These are phyloP conservation scores for Saccharomycopsis sp. DNA, from an alignment of 805 yeast species.

Conservation along the genomic window DNA sequence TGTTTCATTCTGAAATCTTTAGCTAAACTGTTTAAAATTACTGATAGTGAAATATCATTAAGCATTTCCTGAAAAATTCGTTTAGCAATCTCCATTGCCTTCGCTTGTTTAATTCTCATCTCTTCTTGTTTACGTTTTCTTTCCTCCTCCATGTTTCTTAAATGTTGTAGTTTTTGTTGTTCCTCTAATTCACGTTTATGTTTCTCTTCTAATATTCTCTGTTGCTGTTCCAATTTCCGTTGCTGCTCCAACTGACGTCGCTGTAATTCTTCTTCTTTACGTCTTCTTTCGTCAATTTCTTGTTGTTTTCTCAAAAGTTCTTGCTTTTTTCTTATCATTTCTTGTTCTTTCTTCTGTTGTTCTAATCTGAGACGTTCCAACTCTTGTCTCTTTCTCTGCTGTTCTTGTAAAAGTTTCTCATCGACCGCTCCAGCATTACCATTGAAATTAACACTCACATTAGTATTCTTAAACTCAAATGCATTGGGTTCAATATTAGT, in stretches of 20 bases:
- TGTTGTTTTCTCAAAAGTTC: conserved; percentile 1
- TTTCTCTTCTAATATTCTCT: conserved; percentile 10
- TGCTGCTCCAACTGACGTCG: neutral
- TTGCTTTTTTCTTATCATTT: conserved; percentile 4
- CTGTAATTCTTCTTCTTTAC: conserved; percentile 4
- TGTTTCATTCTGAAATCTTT: conserved; percentile 30
- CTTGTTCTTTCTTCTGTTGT: neutral
- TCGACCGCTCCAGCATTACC: neutral
- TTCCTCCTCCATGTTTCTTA: conserved; percentile 4
- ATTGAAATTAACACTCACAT: conserved; percentile 19
- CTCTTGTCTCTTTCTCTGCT: neutral
- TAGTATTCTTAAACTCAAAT: neutral
- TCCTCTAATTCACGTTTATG: neutral
- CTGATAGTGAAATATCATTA: neutral
- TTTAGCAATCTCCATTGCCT: conserved; percentile 7
- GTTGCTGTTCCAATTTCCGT: conserved; percentile 11
- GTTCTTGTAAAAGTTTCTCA: neutral
- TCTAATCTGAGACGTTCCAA: conserved; percentile 1
- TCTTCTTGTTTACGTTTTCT: conserved; percentile 13
- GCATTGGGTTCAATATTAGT: neutral
- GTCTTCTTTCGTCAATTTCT: conserved; percentile 19
- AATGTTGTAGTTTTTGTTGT: conserved; percentile 1
- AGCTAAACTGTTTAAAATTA: conserved; percentile 41
- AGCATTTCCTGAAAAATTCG: conserved; percentile 18
- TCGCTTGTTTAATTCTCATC: conserved; percentile 8